A percentile compares a stretch with the other conserved stretches of the same genome.
These are phyloP conservation scores for Metschnikowia proteae DNA, from an alignment of 805 yeast species.

Conservation along the genomic window DNA sequence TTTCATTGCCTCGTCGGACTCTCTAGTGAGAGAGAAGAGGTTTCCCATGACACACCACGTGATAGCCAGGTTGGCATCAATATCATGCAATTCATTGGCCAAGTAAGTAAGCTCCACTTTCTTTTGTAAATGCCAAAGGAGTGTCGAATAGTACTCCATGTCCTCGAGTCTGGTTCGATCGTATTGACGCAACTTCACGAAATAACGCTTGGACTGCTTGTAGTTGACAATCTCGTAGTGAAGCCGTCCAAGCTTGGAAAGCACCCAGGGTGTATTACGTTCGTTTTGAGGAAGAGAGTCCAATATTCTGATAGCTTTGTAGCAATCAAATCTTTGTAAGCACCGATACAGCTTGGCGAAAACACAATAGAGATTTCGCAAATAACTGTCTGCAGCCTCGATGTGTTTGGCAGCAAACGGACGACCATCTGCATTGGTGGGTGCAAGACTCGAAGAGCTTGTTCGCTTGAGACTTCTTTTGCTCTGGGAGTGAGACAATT, in stretches of 20 bases:
- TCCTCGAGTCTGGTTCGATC: conserved; percentile 81
- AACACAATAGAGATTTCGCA: conserved; percentile 46
- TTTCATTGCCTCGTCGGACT: conserved; percentile 84
- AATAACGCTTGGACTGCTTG: conserved; percentile 65
- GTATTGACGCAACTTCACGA: conserved; percentile 54
- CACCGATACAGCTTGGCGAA: conserved; percentile 62
- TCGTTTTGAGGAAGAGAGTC: conserved; percentile 61
- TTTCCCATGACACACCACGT: conserved; percentile 94
- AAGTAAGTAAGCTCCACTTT: conserved; percentile 75
- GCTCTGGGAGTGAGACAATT: conserved; percentile 7
- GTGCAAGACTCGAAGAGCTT: conserved; percentile 11
- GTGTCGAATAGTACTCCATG: conserved; percentile 88
- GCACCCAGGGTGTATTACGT: conserved; percentile 77
- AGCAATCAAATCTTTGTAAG: conserved; percentile 66
- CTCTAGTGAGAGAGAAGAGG: conserved; percentile 74
- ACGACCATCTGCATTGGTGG: neutral
- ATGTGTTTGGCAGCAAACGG: conserved; percentile 9
- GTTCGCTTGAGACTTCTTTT: conserved; percentile 14
- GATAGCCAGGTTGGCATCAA: conserved; percentile 64
- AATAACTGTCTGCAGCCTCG: conserved; percentile 33
- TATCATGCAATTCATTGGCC: conserved; percentile 73
- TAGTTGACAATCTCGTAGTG: conserved; percentile 88
- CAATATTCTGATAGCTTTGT: conserved; percentile 69
- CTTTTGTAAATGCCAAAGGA: conserved; percentile 88
- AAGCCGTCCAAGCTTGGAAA: conserved; percentile 71